These are phyloP conservation scores for Crucihimalaya himalaica DNA, from an alignment of 345 rosid species.

Conservation along the genomic window DNA sequence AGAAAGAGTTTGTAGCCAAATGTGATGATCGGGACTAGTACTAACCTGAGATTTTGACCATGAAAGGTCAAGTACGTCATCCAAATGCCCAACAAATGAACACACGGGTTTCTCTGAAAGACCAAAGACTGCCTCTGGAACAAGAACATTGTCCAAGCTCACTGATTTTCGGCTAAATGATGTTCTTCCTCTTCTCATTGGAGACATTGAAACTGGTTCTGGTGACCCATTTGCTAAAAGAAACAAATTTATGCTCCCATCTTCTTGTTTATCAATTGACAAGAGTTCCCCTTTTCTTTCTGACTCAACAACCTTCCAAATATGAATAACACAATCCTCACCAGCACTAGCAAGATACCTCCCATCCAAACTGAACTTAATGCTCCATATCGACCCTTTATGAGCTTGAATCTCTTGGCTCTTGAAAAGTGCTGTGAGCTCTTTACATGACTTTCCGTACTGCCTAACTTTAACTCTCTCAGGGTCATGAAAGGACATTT, in stretches of 20 bases:
- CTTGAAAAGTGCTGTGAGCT: conserved; percentile 76
- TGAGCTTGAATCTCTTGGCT: conserved; percentile 95
- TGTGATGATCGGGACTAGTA: background rate
- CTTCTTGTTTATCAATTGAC: conserved; percentile 68
- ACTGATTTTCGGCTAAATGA: conserved; percentile 77
- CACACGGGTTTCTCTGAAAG: conserved; percentile 82
- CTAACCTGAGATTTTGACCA: conserved; percentile 97
- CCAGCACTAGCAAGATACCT: conserved; percentile 92
- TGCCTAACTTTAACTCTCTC: conserved; percentile 91
- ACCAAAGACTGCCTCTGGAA: conserved; percentile 80
- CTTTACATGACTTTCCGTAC: conserved; percentile 82
- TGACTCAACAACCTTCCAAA: conserved; percentile 74
- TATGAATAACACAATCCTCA: conserved; percentile 82
- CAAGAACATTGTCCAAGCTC: conserved; percentile 65
- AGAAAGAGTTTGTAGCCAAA: background rate
- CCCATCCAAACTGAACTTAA: conserved; percentile 91
- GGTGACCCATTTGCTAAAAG: conserved; percentile 73
- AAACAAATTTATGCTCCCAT: conserved; percentile 57
- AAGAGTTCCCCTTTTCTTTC: conserved; percentile 86
- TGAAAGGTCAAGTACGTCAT: conserved; percentile 89
- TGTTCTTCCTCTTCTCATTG: conserved; percentile 71
- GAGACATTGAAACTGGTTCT: conserved; percentile 64
- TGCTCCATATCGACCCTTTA: conserved; percentile 85
- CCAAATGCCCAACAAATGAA: conserved; percentile 74
- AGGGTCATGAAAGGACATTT: conserved; percentile 73